These are phyloP conservation scores for Xylaria hypoxylon DNA, from an alignment of 2,329 filamentous ascomycete genomes.

Conservation along the genomic window DNA sequence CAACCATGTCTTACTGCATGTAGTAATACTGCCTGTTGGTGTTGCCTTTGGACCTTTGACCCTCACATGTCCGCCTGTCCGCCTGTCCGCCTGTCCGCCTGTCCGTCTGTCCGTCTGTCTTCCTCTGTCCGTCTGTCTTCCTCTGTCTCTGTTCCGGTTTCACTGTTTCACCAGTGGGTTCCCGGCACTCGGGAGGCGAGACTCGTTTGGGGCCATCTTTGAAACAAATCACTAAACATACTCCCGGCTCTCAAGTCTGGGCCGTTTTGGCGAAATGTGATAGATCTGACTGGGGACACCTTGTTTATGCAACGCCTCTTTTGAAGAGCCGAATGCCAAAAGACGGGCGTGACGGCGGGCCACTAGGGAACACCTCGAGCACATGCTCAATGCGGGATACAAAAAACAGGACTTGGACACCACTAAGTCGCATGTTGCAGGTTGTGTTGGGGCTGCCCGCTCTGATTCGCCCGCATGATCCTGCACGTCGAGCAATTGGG, in stretches of 20 bases:
- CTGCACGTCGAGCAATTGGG: constrained; percentile 40
- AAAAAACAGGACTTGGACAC: constrained; percentile 32
- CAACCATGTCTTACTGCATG: constrained; percentile 22
- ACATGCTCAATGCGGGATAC: constrained; percentile 17
- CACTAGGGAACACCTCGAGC: constrained; percentile 19
- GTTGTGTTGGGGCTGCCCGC: constrained; percentile 29
- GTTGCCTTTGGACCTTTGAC: background rate
- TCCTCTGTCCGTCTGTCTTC: background rate
- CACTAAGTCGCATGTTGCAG: constrained; percentile 31
- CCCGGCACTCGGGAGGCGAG: constrained; percentile 36
- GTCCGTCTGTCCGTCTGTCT: too few relatives aligned
- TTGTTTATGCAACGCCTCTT: constrained; percentile 9
- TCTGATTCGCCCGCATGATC: constrained; percentile 44
- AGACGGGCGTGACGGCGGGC: constrained; percentile 19
- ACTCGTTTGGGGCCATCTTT: constrained; percentile 29
- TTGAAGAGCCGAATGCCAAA: constrained; percentile 16
- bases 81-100: too few relatives aligned
- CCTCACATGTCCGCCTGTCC: constrained; percentile 2
- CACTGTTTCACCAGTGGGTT: constrained; percentile 20
- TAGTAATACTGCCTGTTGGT: constrained; percentile 15
- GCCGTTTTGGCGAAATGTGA: constrained; percentile 18
- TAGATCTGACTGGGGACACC: constrained; percentile 10
- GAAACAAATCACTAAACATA: constrained; percentile 29
- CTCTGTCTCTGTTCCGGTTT: constrained; percentile 16
- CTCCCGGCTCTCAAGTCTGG: constrained; percentile 16